Conservation (phyloP, 306 rosid genomes). For the Trifolium dubium region DNA sequence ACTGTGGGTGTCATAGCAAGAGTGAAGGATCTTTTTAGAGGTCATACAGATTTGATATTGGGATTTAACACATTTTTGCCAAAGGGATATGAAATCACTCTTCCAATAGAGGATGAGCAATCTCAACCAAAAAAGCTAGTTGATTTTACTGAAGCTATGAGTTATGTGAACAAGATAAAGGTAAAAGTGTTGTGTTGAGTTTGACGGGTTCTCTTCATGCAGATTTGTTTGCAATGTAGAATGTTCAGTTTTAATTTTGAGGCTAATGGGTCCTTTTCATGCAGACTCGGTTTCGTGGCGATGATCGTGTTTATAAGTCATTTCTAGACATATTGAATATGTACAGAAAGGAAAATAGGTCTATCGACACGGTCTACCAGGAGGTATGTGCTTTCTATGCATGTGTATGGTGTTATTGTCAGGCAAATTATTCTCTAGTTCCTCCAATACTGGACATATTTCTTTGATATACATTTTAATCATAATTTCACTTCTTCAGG, state of each 20-base stretch:
- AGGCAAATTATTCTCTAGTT: slow-evolving; percentile 7
- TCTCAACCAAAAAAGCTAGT: slow-evolving; percentile 84
- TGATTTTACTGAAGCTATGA: slow-evolving; percentile 95
- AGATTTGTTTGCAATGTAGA: slow-evolving; percentile 7
- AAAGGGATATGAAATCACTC: slow-evolving; percentile 93
- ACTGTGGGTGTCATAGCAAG: slow-evolving; percentile 93
- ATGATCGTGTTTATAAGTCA: slow-evolving; percentile 89
- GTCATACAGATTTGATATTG: slow-evolving; percentile 87
- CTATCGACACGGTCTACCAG: slow-evolving; percentile 77
- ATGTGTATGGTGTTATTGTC: slow-evolving; percentile 29
- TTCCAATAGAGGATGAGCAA: slow-evolving; percentile 83
- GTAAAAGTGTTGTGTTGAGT: slow-evolving; percentile 44
- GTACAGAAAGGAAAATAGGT: slow-evolving; percentile 95
- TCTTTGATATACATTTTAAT: slow-evolving; percentile 33
- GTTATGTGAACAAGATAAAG: slow-evolving; percentile 96
- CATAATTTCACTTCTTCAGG: slow-evolving; percentile 61
- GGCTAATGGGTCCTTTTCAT: slow-evolving; percentile 47
- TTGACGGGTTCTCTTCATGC: slow-evolving; percentile 20
- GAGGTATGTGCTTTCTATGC: slow-evolving; percentile 66
- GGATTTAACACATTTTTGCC: slow-evolving; percentile 99
- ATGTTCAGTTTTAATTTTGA: slow-evolving; percentile 37
- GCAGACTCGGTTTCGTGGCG: slow-evolving; percentile 95
- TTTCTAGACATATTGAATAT: slow-evolving; percentile 92
- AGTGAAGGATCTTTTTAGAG: slow-evolving; percentile 93
- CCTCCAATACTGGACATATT: slow-evolving; percentile 15